Percentiles rank a stretch among this genome's conserved stretches.
Evolutionary conservation across 208 protist genomes (phyloP).

Genomic region (Leishmania mexicana): DNA sequence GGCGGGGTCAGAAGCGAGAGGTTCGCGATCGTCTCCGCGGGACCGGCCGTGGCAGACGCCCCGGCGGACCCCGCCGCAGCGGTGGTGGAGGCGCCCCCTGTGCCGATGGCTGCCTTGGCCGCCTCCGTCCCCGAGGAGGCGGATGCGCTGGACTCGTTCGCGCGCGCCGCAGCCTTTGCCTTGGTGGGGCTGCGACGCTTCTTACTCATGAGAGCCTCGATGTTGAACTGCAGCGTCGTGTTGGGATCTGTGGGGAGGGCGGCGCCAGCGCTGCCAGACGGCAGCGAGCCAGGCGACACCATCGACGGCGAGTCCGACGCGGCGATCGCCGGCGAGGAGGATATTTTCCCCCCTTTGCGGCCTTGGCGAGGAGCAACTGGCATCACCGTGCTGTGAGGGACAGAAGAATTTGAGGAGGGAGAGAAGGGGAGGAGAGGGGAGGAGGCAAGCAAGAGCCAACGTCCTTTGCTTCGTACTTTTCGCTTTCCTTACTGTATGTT

Average conservation of each 20-base stretch:
- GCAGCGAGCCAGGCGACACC: conserved; percentile 64
- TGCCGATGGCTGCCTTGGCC: background rate
- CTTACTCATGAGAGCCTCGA: conserved; percentile 49
- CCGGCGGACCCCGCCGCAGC: conserved; percentile 3
- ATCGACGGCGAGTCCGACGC: conserved; percentile 44
- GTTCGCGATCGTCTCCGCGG: conserved; percentile 23
- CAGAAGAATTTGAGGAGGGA: background rate
- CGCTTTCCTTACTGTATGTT: conserved; percentile 4
- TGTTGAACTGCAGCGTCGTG: conserved; percentile 48
- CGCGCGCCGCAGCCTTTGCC: conserved; percentile 17
- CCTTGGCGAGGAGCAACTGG: conserved; percentile 78
- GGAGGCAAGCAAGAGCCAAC: conserved; percentile 11
- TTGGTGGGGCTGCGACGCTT: conserved; percentile 40
- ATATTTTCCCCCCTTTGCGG: conserved; percentile 88
- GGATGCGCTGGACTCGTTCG: conserved; percentile 6
- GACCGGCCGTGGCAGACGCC: conserved; percentile 6
- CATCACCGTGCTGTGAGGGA: conserved; percentile 36
- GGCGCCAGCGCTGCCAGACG: conserved; percentile 11
- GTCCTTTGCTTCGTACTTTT: conserved; percentile 2
- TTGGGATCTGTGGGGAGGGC: conserved; percentile 33
- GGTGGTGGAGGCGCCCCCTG: conserved; percentile 9
- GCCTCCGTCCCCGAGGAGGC: conserved; percentile 7
- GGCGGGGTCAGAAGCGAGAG: conserved; percentile 34
- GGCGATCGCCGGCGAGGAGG: conserved; percentile 51
- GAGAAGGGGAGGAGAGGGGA: conserved; percentile 5